Conservation (phyloP, 2,329 filamentous ascomycete species). For the Trichoderma breve region DNA sequence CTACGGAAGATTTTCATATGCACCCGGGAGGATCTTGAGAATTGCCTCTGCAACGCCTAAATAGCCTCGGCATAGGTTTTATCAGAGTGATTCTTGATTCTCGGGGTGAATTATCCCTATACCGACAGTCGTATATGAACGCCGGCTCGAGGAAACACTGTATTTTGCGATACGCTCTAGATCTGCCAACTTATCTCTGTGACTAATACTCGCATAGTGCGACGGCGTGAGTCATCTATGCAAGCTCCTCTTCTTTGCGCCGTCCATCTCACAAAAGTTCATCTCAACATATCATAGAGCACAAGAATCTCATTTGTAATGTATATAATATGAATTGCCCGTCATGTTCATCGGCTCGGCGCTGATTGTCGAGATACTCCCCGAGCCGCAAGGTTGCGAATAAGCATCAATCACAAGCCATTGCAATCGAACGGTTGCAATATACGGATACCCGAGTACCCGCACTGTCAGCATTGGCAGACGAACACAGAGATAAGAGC, state of each 20-base stretch:
- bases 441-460: not conserved
- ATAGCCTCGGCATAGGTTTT: not conserved
- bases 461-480: not conserved
- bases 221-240: conserved; percentile 9
- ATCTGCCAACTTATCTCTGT: not conserved
- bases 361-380: not conserved
- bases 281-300: not conserved
- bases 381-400: not conserved
- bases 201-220: not conserved
- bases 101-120: not conserved
- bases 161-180: not conserved
- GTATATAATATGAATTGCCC: not conserved
- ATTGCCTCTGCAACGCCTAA: not conserved
- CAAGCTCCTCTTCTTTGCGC: not conserved
- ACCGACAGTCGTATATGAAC: not conserved
- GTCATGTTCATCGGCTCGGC: not conserved
- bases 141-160: not conserved
- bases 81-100: not conserved
- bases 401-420: not conserved
- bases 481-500: not conserved
- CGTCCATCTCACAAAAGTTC: not conserved
- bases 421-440: not conserved
- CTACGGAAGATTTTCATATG: not conserved
- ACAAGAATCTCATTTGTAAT: not conserved
- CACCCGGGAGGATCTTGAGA: not conserved